Evolutionary conservation across 2,329 filamentous ascomycete genomes (phyloP).

Genomic region (Pestalotiopsis sp.): DNA sequence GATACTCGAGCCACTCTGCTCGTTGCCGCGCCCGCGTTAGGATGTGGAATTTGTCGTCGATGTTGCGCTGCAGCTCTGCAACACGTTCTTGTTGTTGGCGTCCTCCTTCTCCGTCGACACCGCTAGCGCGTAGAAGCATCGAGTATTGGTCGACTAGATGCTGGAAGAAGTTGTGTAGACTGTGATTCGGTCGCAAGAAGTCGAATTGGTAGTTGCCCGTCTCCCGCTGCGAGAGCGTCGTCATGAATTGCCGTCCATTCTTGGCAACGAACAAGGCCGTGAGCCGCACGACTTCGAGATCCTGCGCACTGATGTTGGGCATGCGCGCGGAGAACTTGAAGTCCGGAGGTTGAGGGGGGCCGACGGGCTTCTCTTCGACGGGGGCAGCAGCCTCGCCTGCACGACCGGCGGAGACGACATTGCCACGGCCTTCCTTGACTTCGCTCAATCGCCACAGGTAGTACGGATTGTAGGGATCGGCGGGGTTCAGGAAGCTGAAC

Average conservation of each 20-base stretch:
- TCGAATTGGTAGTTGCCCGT: constrained; percentile 92
- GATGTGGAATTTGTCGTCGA: constrained; percentile 78
- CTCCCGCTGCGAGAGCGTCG: constrained; percentile 84
- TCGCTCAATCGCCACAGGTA: constrained; percentile 91
- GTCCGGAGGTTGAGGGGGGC: constrained; percentile 81
- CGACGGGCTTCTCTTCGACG: constrained; percentile 70
- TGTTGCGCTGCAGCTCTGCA: constrained; percentile 72
- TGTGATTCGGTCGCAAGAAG: constrained; percentile 93
- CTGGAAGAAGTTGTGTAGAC: constrained; percentile 93
- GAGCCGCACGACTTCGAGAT: constrained; percentile 73
- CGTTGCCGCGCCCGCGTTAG: constrained; percentile 81
- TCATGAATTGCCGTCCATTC: constrained; percentile 91
- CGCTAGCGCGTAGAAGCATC: constrained; percentile 70
- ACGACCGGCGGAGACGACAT: constrained; percentile 75
- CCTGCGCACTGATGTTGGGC: constrained; percentile 95
- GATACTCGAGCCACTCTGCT: constrained; percentile 83
- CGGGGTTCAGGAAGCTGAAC: constrained; percentile 80
- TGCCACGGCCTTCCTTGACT: constrained; percentile 82
- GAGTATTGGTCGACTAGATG: constrained; percentile 92
- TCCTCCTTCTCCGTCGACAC: constrained; percentile 66
- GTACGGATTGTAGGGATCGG: constrained; percentile 84
- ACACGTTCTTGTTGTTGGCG: constrained; percentile 74
- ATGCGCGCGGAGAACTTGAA: constrained; percentile 95
- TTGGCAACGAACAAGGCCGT: constrained; percentile 92
- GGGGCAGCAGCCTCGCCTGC: constrained; percentile 62